phyloP scores from a whole-genome alignment of 2,329 filamentous ascomycete genomes.

The Xylariales sp. region DNA sequence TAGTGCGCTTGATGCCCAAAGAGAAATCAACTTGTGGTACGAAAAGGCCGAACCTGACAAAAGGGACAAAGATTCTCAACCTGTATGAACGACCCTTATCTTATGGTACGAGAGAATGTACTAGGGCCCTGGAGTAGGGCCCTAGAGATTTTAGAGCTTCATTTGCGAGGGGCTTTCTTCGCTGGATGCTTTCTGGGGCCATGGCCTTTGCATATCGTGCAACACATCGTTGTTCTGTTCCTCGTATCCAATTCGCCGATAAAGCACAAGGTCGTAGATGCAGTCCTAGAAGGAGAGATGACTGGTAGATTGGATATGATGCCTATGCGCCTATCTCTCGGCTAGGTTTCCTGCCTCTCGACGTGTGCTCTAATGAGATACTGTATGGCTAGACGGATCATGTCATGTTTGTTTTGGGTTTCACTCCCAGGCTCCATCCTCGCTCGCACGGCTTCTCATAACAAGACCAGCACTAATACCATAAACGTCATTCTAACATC shows the following conservation, averaged over 20 bases:
- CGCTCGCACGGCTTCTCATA: neutral
- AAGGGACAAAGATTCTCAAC: neutral
- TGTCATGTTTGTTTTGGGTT: neutral
- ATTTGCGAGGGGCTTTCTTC: neutral
- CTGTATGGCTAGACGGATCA: neutral
- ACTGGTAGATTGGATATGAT: conserved; percentile 12
- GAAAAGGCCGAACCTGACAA: neutral
- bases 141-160: neutral
- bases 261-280: neutral
- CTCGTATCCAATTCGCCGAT: conserved; percentile 15
- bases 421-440: neutral
- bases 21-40: neutral
- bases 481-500: conserved; percentile 1
- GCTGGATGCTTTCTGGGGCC: neutral
- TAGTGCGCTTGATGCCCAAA: conserved; percentile 4
- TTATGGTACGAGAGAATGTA: neutral
- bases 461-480: neutral
- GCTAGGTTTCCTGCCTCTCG: neutral
- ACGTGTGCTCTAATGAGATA: neutral
- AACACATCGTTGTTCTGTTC: conserved; percentile 15
- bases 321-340: conserved; percentile 12
- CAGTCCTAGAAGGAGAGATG: conserved; percentile 14
- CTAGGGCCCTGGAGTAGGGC: neutral
- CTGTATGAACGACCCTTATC: neutral
- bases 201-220: conserved; percentile 22